Evolutionary conservation across 2,329 filamentous ascomycete species (phyloP), one percentile per base, ranked within the genome.

Genomic region (Pestalotiopsis sp.): DNA sequence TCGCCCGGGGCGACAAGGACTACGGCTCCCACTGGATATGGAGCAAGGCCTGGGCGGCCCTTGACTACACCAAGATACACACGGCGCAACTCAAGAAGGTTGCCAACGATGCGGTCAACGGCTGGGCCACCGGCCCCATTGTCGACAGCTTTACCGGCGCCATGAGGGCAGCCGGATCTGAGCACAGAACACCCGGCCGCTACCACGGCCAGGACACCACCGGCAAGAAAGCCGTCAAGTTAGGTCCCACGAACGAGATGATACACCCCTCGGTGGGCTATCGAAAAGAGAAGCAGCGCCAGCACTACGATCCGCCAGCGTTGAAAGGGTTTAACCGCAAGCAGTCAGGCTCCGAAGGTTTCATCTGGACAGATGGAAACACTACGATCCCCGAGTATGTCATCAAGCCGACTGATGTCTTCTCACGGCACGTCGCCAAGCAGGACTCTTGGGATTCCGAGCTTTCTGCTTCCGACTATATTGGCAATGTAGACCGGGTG

Each of bases 111-210:
- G 66, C 62, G 14, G 41, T 68, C 63, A 67, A 70, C 31, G 70
- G 70, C n/a, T 71, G 70, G 70, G 70, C 70, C 17, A 71, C 68
- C n/a, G 70, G 70, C 17, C 70, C 68, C n/a, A 68, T 70, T 36
- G 60, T 71, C 36, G 68, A 70, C 62, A 68, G 61, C 31, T 70
- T 67, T 23, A 45, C 36, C 39, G 70, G 68, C 20, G 20, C 36
- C 11, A 67, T 68, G 68, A 39, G 20, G 20, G 17, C 60, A n/a
- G 68, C 68, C 1, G 70, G 70, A 1, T 62, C 60, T 4, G 39
- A 38, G n/a, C 13, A 39, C n/a, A 61, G 70, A 25, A 68, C 68
- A 9, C 70, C 70, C 2, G 68, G 68, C 4, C 66, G 66, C 6
- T 70, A 70, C 61, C 57, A 27, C n/a, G 31, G 49, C 27, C 45